These are phyloP conservation scores for Hammondia hammondi DNA, from an alignment of 169 alveolate genomes.

Conservation along the genomic window DNA sequence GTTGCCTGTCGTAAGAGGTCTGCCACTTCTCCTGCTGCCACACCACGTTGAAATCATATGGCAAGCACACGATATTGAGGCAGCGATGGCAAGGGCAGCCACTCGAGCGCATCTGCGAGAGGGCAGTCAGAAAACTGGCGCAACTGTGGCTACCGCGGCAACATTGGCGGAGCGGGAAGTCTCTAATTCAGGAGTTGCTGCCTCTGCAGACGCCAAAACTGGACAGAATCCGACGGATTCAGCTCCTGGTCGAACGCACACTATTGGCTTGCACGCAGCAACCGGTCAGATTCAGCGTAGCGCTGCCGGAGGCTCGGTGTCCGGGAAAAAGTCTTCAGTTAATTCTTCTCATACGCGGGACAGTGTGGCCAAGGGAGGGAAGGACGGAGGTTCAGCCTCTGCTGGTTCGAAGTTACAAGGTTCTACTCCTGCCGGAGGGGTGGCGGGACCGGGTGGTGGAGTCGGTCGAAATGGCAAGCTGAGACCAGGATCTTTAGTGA, in stretches of 20 bases:
- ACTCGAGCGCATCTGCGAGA: neutral
- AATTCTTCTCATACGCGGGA: neutral
- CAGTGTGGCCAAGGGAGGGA: neutral
- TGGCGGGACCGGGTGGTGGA: neutral
- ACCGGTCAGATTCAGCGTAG: neutral
- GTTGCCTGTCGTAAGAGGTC: neutral
- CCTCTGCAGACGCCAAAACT: neutral
- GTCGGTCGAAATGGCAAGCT: neutral
- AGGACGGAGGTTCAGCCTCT: neutral
- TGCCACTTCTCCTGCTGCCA: conserved; percentile 11
- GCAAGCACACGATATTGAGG: neutral
- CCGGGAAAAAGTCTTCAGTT: neutral
- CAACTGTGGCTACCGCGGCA: neutral
- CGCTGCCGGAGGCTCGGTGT: neutral
- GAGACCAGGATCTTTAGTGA: neutral
- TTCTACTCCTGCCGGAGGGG: neutral
- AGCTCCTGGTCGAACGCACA: neutral
- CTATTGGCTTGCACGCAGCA: neutral
- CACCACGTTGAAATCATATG: conserved; percentile 27
- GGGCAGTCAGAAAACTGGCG: neutral
- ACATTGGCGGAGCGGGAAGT: neutral
- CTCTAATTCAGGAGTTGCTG: neutral
- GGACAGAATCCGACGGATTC: neutral
- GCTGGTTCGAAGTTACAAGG: neutral
- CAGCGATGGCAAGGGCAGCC: neutral